Evolutionary conservation across 176 grass and related monocot genomes (phyloP), one percentile per base, ranked within the genome.

Genomic region (Carex parvula): DNA sequence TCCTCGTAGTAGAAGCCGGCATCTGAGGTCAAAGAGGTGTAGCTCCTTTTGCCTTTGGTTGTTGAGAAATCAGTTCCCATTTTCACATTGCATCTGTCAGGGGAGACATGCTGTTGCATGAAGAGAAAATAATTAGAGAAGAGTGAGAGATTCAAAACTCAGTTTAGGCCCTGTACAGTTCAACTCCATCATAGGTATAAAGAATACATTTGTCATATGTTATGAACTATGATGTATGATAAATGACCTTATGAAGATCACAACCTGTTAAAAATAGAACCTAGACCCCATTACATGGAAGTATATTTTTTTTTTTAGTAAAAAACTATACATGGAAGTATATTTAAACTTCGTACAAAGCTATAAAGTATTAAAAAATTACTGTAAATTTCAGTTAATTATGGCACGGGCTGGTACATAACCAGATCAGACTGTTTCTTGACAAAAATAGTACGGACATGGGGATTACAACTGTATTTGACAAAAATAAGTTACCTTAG

Each of bases 21-120:
- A 58, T 59, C 20, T 60, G 61, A 86, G 57, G 58, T 64, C 63
- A 81, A 86, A 7, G 70, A 39, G 83, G 65, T 84, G 20, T 83
- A 85, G 70, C 70, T 75, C 44, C 8, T 72, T 17, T 60, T 60
- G 58, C 6, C 58, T 20, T 20, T 60, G 21, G 5, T 60, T 64
- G 24, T 64, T 9, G 62, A 29, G 2, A 64, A 26, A 64, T 32
- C 22, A 29, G 24, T 13, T 26, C 2, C 22, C 24, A 6, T 30
- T 64, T 64, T 64, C 62, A 30, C 8, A 64, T 30, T 64, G 62
- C 62, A 30, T 26, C 62, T 64, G 62, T 20, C 20, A 21, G n/a
- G 20, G 20, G 20, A 62, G 8, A 62, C 20, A 21, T 62, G 60
- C 62, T 64, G 62, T 29, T 30, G 62, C 24, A 12, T 64, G 10